Percentiles rank a stretch among this genome's conserved stretches.
Conservation (phyloP, 73 alveolate species). For the Paraurostyla sp. region DNA sequence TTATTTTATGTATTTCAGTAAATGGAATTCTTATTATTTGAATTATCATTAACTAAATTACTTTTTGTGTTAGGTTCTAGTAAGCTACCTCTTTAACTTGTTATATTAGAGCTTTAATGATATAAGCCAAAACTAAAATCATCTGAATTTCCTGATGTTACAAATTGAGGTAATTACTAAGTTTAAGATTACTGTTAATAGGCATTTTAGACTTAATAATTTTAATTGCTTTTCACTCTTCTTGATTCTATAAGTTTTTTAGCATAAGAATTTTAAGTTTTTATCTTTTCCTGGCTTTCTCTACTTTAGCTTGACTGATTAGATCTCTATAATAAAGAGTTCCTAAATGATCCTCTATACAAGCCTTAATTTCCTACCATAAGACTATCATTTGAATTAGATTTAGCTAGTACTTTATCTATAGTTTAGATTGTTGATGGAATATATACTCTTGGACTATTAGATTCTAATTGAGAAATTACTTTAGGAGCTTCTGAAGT, state of each 20-base stretch:
- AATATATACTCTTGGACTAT: neutral
- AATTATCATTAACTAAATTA: too few relatives aligned
- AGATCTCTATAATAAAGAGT: too few relatives aligned
- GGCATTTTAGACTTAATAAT: neutral
- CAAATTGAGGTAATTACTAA: neutral
- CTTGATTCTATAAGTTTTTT: neutral
- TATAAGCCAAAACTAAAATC: conserved; percentile 24
- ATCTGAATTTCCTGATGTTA: neutral
- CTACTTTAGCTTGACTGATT: neutral
- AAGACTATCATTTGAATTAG: conserved; percentile 27
- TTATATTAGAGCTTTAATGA: neutral
- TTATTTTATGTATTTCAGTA: too few relatives aligned
- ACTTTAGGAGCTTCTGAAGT: too few relatives aligned
- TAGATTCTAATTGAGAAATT: too few relatives aligned
- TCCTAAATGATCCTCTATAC: too few relatives aligned
- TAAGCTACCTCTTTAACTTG: conserved; percentile 27
- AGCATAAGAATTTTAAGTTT: neutral
- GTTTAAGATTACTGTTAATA: neutral
- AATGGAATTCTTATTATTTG: too few relatives aligned
- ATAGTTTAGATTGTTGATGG: conserved; percentile 11
- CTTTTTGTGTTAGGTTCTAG: conserved; percentile 17
- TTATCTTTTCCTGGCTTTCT: neutral
- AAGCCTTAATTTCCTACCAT: too few relatives aligned
- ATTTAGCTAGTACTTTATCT: conserved; percentile 11
- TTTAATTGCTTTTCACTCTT: neutral